Evolutionary conservation across 257 asterid species (phyloP), one percentile per base, ranked within the genome.

Genomic region (Leonotis leonurus): DNA sequence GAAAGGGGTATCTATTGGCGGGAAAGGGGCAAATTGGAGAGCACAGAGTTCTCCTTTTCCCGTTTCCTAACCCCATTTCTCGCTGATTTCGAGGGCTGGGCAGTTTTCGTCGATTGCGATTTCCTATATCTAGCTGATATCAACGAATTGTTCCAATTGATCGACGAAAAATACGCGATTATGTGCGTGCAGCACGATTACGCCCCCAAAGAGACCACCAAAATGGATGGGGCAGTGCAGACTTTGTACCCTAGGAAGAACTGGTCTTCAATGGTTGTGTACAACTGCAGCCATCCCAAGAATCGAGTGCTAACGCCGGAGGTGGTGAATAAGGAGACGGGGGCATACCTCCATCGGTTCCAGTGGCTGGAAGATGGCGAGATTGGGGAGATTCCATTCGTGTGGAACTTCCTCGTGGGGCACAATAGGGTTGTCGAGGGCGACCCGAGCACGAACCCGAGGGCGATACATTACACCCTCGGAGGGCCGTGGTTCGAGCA

Each of bases 401-500:
- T 80, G 40, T 87, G 97, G 97, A 90, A 90, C 56, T 87, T 90
- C 36, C 87, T 87, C 0, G 93, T 90, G 9, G 95, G 96, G 36
- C 96, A 90, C 27, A 90, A 87, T 51, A 78, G 54, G 82, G 81
- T 75, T 60, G 93, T 78, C 1, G 87, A 87, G 55, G 85, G 80
- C 0, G 94, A 85, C 60, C 68, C 70, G 4, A 68, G 48, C 16
- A 80, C 90, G 0, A 32, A 57, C 3, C 97, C 95, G 0, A 90
- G 73, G 75, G 89, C 95, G 0, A 80, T 90, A 37, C 97, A 90
- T 75, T 87, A 87, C 27, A 90, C 95, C 6, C 85, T 85, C n/a
- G 97, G 95, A 1, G 97, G 97, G 6, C 97, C 97, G 14, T 90
- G 97, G 97, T 90, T 90, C 16, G 95, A 90, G 77, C 87, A 82